Evolutionary conservation across 768 basidiomycete species (phyloP).

Genomic region (Vararia minispora): DNA sequence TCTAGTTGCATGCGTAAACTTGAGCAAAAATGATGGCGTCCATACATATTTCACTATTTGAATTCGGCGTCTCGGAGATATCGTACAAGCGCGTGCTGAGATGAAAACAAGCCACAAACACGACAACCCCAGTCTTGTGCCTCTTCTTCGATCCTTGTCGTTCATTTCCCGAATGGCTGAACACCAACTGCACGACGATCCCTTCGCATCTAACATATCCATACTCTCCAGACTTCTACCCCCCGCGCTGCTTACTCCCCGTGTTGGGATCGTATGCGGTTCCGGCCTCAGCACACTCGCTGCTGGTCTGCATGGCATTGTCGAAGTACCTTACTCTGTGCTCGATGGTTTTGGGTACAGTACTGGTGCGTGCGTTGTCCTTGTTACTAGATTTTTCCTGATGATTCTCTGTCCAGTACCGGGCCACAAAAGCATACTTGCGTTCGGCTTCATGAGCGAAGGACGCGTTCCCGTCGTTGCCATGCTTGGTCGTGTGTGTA

Average conservation of each 20-base stretch:
- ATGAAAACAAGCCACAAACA: no score
- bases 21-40: no score
- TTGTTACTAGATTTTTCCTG: neutral
- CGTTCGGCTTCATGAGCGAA: slow-evolving; percentile 67
- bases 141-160: no score
- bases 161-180: no score
- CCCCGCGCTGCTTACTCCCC: slow-evolving; percentile 36
- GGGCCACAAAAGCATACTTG: slow-evolving; percentile 74
- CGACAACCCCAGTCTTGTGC: no score
- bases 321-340: slow-evolving; percentile 51
- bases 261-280: slow-evolving; percentile 79
- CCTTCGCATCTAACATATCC: slow-evolving; percentile 21
- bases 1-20: no score
- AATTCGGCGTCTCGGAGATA: no score
- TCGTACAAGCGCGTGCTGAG: no score
- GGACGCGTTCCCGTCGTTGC: slow-evolving; percentile 73
- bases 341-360: slow-evolving; percentile 69
- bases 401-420: slow-evolving; percentile 32
- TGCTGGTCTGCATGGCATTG: slow-evolving; percentile 41
- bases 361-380: slow-evolving; percentile 43
- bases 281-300: slow-evolving; percentile 75
- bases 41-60: no score
- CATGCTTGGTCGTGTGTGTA: slow-evolving; percentile 83
- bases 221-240: slow-evolving; percentile 21
- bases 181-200: no score